phyloP scores from a whole-genome alignment of 2,329 filamentous ascomycete genomes.

The Pseudovirgaria hyperparasitica region DNA sequence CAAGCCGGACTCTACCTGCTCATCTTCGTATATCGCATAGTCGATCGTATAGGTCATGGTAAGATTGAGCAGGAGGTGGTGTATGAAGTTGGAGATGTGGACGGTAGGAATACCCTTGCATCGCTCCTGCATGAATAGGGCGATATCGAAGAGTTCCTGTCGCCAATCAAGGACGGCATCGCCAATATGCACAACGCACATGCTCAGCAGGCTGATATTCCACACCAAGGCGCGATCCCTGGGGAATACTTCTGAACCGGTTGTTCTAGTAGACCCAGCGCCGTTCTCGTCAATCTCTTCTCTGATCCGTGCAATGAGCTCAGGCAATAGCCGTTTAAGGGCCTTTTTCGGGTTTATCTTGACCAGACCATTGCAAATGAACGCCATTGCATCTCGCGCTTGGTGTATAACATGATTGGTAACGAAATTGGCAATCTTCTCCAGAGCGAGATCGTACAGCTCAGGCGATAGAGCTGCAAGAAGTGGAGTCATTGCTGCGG shows the following conservation, averaged over 20 bases:
- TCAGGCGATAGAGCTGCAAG: conserved; percentile 86
- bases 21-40: conserved; percentile 75
- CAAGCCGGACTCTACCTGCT: conserved; percentile 56
- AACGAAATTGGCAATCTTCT: conserved; percentile 87
- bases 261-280: conserved; percentile 86
- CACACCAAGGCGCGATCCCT: conserved; percentile 87
- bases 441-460: conserved; percentile 79
- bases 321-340: conserved; percentile 77
- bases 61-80: conserved; percentile 87
- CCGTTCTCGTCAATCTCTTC: conserved; percentile 96
- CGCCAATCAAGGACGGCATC: conserved; percentile 81
- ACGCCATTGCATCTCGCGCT: conserved; percentile 93
- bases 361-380: conserved; percentile 92
- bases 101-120: conserved; percentile 90
- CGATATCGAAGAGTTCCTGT: conserved; percentile 79
- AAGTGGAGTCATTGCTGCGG: conserved; percentile 79
- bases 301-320: conserved; percentile 81
- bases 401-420: conserved; percentile 93
- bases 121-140: conserved; percentile 90
- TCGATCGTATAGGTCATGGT: conserved; percentile 92
- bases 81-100: conserved; percentile 94
- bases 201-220: conserved; percentile 94
- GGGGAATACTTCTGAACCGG: conserved; percentile 83
- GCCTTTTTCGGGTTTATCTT: conserved; percentile 93
- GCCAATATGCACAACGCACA: conserved; percentile 95